Conservation (phyloP, 2,329 filamentous ascomycete genomes). For the Penicillium thymicola region DNA sequence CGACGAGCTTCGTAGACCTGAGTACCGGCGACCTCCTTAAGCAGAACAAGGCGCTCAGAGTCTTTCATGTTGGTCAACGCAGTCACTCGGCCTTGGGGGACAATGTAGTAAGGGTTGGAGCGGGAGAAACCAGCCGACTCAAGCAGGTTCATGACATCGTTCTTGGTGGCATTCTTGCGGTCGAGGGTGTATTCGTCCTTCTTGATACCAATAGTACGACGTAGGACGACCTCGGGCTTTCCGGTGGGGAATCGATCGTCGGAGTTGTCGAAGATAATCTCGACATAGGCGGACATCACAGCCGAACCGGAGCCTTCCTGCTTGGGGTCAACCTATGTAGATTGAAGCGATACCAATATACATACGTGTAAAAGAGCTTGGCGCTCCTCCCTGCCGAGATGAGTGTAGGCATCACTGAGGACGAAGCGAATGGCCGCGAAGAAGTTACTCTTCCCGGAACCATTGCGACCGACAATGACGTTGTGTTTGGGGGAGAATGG, state of each 20-base stretch:
- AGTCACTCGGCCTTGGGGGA: conserved; percentile 94
- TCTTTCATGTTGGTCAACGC: conserved; percentile 99
- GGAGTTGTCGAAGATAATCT: conserved; percentile 97
- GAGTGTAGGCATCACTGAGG: conserved; percentile 93
- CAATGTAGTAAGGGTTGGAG: conserved; percentile 98
- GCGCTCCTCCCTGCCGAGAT: conserved; percentile 92
- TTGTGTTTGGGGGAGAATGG: conserved; percentile 97
- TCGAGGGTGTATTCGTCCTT: conserved; percentile 99
- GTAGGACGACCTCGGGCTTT: conserved; percentile 83
- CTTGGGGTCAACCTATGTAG: conserved; percentile 20
- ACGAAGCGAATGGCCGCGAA: conserved; percentile 99
- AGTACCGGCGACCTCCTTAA: conserved; percentile 98
- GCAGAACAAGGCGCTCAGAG: conserved; percentile 76
- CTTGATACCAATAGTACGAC: conserved; percentile 92
- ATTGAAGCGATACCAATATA: not conserved
- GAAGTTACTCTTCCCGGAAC: conserved; percentile 99
- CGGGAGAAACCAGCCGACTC: conserved; percentile 95
- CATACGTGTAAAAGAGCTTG: conserved; percentile 82
- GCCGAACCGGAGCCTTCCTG: conserved; percentile 92
- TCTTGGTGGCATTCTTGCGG: conserved; percentile 91
- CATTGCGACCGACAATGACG: conserved; percentile 98
- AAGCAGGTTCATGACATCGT: conserved; percentile 90
- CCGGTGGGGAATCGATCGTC: conserved; percentile 94
- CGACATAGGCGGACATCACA: conserved; percentile 99
- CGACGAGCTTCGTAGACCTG: conserved; percentile 94